These are phyloP conservation scores for Herpotrichia juniperi DNA, from an alignment of 2,329 filamentous ascomycete genomes.

Conservation along the genomic window DNA sequence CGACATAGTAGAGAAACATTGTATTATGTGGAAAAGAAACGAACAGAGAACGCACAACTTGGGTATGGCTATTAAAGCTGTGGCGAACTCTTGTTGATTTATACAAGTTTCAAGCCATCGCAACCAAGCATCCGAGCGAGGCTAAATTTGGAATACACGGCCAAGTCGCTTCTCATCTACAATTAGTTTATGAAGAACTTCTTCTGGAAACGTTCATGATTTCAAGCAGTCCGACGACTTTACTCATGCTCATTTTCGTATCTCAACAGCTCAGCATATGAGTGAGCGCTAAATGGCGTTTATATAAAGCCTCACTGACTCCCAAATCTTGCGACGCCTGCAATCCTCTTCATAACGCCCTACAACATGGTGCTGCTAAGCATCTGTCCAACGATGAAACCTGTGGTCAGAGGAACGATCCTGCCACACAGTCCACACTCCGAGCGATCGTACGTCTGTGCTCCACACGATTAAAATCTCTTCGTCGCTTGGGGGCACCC, in stretches of 20 bases:
- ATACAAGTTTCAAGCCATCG: neutral
- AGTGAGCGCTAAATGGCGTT: neutral
- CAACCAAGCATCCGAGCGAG: neutral
- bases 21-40: too few species aligned
- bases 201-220: neutral
- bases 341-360: neutral
- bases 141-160: conserved; percentile 2
- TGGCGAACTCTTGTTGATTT: neutral
- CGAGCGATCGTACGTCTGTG: neutral
- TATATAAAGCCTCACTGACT: neutral
- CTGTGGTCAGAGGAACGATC: neutral
- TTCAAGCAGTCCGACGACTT: neutral
- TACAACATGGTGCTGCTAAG: neutral
- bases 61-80: too few species aligned
- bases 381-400: neutral
- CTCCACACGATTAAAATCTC: neutral
- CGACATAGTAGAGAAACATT: too few species aligned
- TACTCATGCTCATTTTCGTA: conserved; percentile 1
- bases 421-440: neutral
- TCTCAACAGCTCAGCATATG: neutral
- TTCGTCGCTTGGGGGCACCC: neutral
- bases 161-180: neutral
- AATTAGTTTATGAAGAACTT: neutral
- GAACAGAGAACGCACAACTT: too few species aligned
- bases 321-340: neutral